Evolutionary conservation across 1,284 basidiomycete species (phyloP), one percentile per base, ranked within the genome.

Genomic region (Phylloboletellus chloephorus): DNA sequence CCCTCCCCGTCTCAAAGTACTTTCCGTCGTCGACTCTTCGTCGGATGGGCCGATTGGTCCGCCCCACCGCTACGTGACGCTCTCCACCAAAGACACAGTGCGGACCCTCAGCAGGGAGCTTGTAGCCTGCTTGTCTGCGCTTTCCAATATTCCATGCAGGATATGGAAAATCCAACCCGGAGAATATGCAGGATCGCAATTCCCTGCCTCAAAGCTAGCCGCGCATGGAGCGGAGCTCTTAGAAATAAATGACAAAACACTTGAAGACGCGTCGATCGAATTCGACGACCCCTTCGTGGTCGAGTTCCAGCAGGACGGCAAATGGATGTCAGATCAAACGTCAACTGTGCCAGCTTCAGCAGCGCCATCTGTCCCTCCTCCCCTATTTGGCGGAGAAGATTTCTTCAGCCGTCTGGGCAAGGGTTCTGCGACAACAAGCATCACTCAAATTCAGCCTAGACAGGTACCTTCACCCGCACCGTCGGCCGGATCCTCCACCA

Each of bases 1-100:
- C 41, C 91, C 92, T 12, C 82, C 83, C 2, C 67, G 69, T 24
- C 70, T 94, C 56, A 75, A 73, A 45, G 73, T 82, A 20, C 74
- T 84, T 55, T 62, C 68, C 22, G 66, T 80, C 21, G 56, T 63
- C 22, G 56, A 60, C 35, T 52, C 50, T 5, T 48, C 49, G 41
- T 46, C 52, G 24, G 54, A 57, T 31, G 50, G 51, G 4, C 49
- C 52, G 16, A 49, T 51, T 42, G 46, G 51, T 25, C 51, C 52
- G 24, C 47, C 61, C 5, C 61, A 61, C 45, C 40, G 39, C 31
- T 64, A 60, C 43, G 53, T 77, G 22, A 66, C 67, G 0, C 66
- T 80, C 16, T 84, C 79, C 4, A 63, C 60, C 35, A 72, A 70
- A 15, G 76, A 77, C 43, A 71, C 72, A 4, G 60, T 75, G 29